Evolutionary conservation across 2,329 filamentous ascomycete genomes (phyloP), one percentile per base, ranked within the genome.

Genomic region (Ophiostoma sp.): DNA sequence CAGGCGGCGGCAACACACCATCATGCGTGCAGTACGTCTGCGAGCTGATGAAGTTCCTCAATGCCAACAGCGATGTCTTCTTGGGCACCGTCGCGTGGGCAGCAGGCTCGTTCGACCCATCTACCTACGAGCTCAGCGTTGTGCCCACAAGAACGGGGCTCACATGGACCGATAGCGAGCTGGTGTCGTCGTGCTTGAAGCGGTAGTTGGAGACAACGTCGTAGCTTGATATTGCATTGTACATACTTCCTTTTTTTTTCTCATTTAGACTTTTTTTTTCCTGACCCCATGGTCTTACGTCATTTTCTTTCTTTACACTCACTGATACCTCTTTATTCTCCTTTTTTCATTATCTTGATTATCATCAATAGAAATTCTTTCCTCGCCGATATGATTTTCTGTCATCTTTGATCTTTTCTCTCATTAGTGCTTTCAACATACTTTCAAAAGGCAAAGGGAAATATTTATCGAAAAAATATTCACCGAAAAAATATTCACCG

Each of bases 1-100:
- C 81, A 12, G 82, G 81, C 25, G 81, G 5, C 80, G n/a, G 81
- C 80, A 36, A 80, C 80, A 76, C 78, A 82, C 77, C 75, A 3
- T 80, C 78, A 1, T 83, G 82, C 75, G 68, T 80, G 69, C 77
- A 78, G 50, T 78, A 78, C 72, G 69, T 80, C 50, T 81, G 79
- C 72, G 75, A 77, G 72, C 79, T 80, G 77, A 76, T 80, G 52
- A 75, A 77, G n/a, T 80, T 79, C 72, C 57, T 82, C 48, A 80
- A 81, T 59, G 33, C 72, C 82, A 84, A 76, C 77, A 75, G 74
- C 9, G 76, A 78, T 45, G 77, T 79, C 71, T 78, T 78, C 68
- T 71, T 80, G 0, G 79, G 79, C 0, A 76, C 77, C 28, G 75
- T 77, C 19, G 78, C 76, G 59, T 80, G 79, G 79, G 73, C 76